These are phyloP conservation scores for grape (Vitis vinifera) DNA, from an alignment of 164 flowering plant species.

Conservation along the genomic window ASM3070453v1 NC_081805.1:25826501-25827000, in stretches of 20 bases:
- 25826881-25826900: conserved; percentile 81
- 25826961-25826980: not conserved
- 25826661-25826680: conserved; percentile 99
- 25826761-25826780: conserved; percentile 92
- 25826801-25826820: conserved; percentile 79
- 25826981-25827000: not conserved
- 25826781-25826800: conserved; percentile 82
- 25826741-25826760: conserved; percentile 93
- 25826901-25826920: conserved; percentile 87
- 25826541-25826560: conserved; percentile 86
- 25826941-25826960: conserved; percentile 31
- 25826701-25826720: conserved; percentile 99
- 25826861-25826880: conserved; percentile 55
- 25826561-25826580: conserved; percentile 61
- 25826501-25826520: conserved; percentile 86
- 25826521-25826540: conserved; percentile 57
- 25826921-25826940: conserved; percentile 71
- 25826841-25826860: conserved; percentile 87
- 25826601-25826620: conserved; percentile 81
- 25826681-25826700: conserved; percentile 99
- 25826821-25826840: conserved; percentile 59
- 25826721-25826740: conserved; percentile 99
- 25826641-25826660: conserved; percentile 95
- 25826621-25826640: conserved; percentile 88
- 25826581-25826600: conserved; percentile 80